Base-by-base conservation (phyloP, 371 early-diverging fungal genomes). In the Rhizomucor miehei region DNA sequence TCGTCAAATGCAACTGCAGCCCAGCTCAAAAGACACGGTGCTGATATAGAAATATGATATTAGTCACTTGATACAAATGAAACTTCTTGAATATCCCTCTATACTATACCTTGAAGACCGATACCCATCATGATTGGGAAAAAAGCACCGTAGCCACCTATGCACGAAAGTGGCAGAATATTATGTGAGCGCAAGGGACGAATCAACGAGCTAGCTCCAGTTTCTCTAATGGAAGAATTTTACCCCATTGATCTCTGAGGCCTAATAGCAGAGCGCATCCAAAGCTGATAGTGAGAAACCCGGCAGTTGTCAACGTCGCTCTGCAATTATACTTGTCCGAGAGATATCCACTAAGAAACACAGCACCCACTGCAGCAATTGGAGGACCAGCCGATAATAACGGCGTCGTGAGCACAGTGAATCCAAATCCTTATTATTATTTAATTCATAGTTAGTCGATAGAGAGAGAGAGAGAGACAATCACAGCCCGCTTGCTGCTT, bases 381-480 rank as follows among this genome's bases (percentile, higher is more conserved):
- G 72, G 68, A n/a, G n/a, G n/a, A n/a, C n/a, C n/a, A 10, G 72
- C 72, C 5, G 72, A 65, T 14, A 71, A 25, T 6, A 67, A 14
- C 39, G 65, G 72, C 17, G 72, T 51, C 0, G 57, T 62, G 16
- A 57, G 49, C 0, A 37, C 38, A 2, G 60, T 36, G 48, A 69
- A 69, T 8, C 69, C 69, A 50, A 69, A 66, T 19, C 66, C 66
- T n/a, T n/a, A n/a, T n/a, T n/a, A n/a, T n/a, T n/a, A n/a, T n/a
- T n/a, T n/a, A n/a, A n/a, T n/a, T n/a, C n/a, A n/a, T n/a, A n/a
- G n/a, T n/a, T n/a, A n/a, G n/a, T n/a, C n/a, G n/a, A n/a, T n/a
- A n/a, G n/a, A n/a, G n/a, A n/a, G n/a, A n/a, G n/a, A n/a, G n/a
- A n/a, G n/a, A n/a, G n/a, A n/a, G n/a, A n/a, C n/a, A n/a, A n/a